phyloP scores from a whole-genome alignment of 345 rosid species.

The Arabidopsis thaliana region DNA sequence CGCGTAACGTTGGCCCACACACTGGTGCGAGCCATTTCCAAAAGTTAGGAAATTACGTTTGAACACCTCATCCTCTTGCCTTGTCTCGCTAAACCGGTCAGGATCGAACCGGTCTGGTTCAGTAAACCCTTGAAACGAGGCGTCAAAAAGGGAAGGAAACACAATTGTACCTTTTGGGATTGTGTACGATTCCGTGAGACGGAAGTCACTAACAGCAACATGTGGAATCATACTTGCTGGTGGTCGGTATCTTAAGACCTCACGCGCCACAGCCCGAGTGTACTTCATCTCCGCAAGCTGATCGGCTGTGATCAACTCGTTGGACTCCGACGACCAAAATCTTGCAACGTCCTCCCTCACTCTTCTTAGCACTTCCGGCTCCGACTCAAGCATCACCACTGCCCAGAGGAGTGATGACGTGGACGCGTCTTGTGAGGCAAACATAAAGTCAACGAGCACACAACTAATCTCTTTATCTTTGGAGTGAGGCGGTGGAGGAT shows the following conservation, averaged over 20 bases:
- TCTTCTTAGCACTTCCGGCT: slow-evolving; percentile 61
- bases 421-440: slow-evolving; percentile 88
- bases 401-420: slow-evolving; percentile 88
- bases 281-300: slow-evolving; percentile 74
- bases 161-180: slow-evolving; percentile 79
- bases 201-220: slow-evolving; percentile 68
- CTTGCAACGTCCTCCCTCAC: slow-evolving; percentile 70
- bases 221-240: slow-evolving; percentile 89
- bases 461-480: slow-evolving; percentile 61
- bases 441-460: slow-evolving; percentile 75
- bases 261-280: slow-evolving; percentile 87
- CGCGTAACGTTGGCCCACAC: slow-evolving; percentile 89
- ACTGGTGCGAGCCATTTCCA: slow-evolving; percentile 87
- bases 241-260: slow-evolving; percentile 68
- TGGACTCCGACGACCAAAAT: slow-evolving; percentile 74
- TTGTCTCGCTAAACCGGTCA: slow-evolving; percentile 62
- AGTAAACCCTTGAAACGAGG: slow-evolving; percentile 77
- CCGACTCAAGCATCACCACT: slow-evolving; percentile 71
- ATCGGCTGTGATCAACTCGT: slow-evolving; percentile 57
- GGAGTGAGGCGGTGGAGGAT: slow-evolving; percentile 50
- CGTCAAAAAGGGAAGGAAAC: slow-evolving; percentile 77
- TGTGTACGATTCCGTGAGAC: slow-evolving; percentile 67
- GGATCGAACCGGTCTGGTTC: slow-evolving; percentile 78
- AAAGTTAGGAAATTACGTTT: slow-evolving; percentile 66
- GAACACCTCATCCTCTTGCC: slow-evolving; percentile 59